phyloP scores from a whole-genome alignment of 2,329 filamentous ascomycete genomes.

The Diplodia corticola region DNA sequence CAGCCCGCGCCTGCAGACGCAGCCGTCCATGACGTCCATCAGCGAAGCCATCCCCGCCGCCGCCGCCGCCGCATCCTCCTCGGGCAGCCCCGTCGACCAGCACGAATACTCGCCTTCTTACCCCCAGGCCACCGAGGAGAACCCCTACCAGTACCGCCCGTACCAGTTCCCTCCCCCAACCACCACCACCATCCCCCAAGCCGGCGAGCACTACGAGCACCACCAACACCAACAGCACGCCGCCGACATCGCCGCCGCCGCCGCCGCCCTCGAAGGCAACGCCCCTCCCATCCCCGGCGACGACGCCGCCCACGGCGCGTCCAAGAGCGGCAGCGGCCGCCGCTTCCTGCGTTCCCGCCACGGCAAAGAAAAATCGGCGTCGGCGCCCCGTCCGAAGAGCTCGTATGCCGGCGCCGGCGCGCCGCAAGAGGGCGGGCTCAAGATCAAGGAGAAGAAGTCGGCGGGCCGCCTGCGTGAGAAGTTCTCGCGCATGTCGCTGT shows the following conservation, averaged over 20 bases:
- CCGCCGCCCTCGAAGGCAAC: neutral
- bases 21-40: neutral
- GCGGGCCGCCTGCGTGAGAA: neutral
- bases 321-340: neutral
- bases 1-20: neutral
- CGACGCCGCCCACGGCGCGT: too few species aligned
- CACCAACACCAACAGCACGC: neutral
- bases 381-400: neutral
- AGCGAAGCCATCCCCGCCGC: neutral
- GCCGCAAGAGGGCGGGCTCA: too few species aligned
- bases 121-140: neutral
- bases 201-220: neutral
- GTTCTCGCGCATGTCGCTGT: constrained; percentile 8
- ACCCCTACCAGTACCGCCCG: neutral
- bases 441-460: constrained; percentile 5
- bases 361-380: neutral
- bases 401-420: neutral
- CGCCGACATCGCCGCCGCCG: neutral
- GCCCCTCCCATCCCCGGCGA: too few species aligned
- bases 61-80: neutral
- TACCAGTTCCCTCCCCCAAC: neutral
- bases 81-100: neutral
- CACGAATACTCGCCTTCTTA: too few species aligned
- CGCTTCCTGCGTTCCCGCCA: neutral
- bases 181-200: too few species aligned